These are phyloP conservation scores for Hirsutella rhossiliensis DNA, from an alignment of 2,329 filamentous ascomycete species.

Conservation along the genomic window DNA sequence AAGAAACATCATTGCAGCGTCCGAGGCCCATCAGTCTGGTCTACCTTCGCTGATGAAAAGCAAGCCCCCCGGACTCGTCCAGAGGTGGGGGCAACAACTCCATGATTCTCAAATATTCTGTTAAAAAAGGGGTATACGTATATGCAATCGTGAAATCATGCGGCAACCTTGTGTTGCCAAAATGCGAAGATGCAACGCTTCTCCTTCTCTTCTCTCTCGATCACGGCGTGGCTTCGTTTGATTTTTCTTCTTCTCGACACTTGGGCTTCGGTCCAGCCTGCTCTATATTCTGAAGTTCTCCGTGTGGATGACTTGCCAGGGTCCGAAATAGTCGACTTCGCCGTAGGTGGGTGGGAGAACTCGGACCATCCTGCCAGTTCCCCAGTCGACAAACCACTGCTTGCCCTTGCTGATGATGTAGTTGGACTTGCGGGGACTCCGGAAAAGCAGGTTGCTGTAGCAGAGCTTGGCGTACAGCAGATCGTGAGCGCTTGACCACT, in stretches of 20 bases:
- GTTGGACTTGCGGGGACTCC: constrained; percentile 44
- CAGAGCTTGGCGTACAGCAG: constrained; percentile 48
- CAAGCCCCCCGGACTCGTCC: too few species aligned
- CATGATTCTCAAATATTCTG: too few species aligned
- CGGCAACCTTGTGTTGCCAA: too few species aligned
- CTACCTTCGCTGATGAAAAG: too few species aligned
- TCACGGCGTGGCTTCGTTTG: too few species aligned
- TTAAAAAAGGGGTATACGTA: neutral
- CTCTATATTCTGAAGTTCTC: constrained; percentile 34
- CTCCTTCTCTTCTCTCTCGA: too few species aligned
- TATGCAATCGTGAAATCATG: neutral
- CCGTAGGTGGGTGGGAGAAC: constrained; percentile 43
- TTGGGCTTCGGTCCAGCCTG: neutral
- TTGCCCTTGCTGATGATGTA: constrained; percentile 45
- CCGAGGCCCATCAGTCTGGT: too few species aligned
- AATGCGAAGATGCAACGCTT: too few species aligned
- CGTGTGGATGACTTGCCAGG: constrained; percentile 37
- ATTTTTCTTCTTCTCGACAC: neutral
- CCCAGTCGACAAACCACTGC: constrained; percentile 49
- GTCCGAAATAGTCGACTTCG: constrained; percentile 34
- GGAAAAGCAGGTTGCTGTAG: constrained; percentile 44
- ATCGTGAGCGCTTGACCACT: constrained; percentile 43
- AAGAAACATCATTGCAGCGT: too few species aligned
- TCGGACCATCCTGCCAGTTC: constrained; percentile 39
- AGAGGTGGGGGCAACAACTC: too few species aligned